Evolutionary conservation across 225 moss, liverwort and hornwort species (phyloP), one percentile per base, ranked within the genome.

Genomic region (Lunularia cruciata): DNA sequence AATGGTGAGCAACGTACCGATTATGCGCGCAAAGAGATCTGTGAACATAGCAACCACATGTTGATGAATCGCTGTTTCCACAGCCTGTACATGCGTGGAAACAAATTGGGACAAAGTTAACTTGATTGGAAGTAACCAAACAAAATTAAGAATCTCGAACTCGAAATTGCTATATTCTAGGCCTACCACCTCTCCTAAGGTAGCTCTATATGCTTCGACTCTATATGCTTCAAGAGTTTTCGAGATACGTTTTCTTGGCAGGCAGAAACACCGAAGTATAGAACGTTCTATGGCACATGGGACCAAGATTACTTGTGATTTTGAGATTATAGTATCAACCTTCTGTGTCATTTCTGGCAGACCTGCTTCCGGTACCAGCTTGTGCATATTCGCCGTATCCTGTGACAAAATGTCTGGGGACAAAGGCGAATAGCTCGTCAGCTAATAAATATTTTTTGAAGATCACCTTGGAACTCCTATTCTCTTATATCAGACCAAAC

Each of bases 331-430:
- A n/a, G n/a, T n/a, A n/a, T 40, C 22, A 39, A 95, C 94, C 89
- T 88, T 86, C 27, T 83, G 78, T 53, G 88, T 86, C 84, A 84
- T 88, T 54, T 73, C 85, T 47, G 81, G 81, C 77, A 91, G 85
- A 76, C 86, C 89, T 40, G 89, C 98, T 61, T 89, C 88, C 53
- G 98, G 91, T 47, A 98, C 92, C 83, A 98, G 83, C 65, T 86
- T 82, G 66, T 89, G 68, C 88, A 98, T 83, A 78, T 84, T 85
- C 18, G 83, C 79, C 48, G 89, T 79, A 79, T 98, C 98, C 51
- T 75, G 54, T 69, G 85, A 88, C 54, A 98, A 49, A 39, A 84
- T 84, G 69, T 87, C 91, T 94, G 86, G 63, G 74, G 56, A 61
- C 60, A 54, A 49, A 37, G n/a, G n/a, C n/a, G n/a, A n/a, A n/a